Conservation (phyloP, 352 stramenopile genomes). For the Globisporangium carolinianum region DNA sequence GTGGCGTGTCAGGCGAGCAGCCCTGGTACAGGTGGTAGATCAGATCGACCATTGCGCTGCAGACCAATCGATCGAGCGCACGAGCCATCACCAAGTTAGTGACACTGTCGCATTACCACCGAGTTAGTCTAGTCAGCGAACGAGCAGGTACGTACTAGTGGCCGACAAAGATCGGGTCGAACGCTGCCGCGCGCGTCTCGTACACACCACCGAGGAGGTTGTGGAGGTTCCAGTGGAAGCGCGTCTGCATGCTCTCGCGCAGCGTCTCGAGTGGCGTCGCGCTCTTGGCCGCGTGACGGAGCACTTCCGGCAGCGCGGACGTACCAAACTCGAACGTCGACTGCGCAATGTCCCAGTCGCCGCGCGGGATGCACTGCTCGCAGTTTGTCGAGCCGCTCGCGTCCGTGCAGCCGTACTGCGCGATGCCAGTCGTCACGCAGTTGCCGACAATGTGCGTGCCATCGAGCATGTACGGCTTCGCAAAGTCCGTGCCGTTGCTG, state of each 20-base stretch:
- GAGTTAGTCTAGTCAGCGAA: background rate
- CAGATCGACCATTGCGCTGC: conserved; percentile 41
- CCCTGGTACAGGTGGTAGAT: conserved; percentile 60
- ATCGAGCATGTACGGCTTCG: conserved; percentile 16
- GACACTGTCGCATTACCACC: no score
- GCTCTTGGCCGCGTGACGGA: conserved; percentile 33
- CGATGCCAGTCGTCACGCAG: conserved; percentile 48
- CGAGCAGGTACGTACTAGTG: conserved; percentile 24
- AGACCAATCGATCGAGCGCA: background rate
- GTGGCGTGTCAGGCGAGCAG: conserved; percentile 32
- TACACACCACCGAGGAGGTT: conserved; percentile 32
- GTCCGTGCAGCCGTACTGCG: conserved; percentile 33
- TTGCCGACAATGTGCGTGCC: conserved; percentile 34
- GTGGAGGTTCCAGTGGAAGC: conserved; percentile 36
- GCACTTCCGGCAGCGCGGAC: conserved; percentile 51
- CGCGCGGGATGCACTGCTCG: conserved; percentile 54
- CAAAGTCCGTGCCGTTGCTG: conserved; percentile 26
- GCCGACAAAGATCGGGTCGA: conserved; percentile 32
- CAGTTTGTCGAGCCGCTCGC: conserved; percentile 21
- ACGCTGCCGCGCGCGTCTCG: conserved; percentile 24
- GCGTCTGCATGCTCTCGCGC: conserved; percentile 23
- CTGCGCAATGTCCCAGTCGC: conserved; percentile 53
- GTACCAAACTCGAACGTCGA: conserved; percentile 63
- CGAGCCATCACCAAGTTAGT: background rate
- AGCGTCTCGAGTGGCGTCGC: conserved; percentile 23